Evolutionary conservation across 2,329 filamentous ascomycete species (phyloP).

Genomic region (Chaetoscypha palmicola): DNA sequence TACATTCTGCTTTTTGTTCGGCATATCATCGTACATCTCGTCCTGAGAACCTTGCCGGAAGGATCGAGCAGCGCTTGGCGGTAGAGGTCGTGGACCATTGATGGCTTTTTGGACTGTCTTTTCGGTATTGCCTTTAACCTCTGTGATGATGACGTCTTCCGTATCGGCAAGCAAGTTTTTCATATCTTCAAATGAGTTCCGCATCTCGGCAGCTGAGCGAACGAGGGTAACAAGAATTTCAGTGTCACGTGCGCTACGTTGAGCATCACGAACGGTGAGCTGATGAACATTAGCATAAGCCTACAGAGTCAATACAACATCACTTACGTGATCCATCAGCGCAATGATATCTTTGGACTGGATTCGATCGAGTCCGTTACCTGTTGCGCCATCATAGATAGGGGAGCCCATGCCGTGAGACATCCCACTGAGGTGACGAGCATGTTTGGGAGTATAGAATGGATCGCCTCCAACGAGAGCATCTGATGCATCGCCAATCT

Average conservation of each 20-base stretch:
- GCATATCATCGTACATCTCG: constrained; percentile 46
- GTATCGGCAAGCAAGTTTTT: constrained; percentile 87
- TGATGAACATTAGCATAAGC: constrained; percentile 29
- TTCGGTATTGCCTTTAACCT: constrained; percentile 82
- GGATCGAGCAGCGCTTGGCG: constrained; percentile 46
- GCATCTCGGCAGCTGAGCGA: constrained; percentile 91
- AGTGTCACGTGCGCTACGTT: constrained; percentile 90
- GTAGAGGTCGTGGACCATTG: constrained; percentile 78
- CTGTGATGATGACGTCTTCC: constrained; percentile 80
- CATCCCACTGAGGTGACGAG: constrained; percentile 73
- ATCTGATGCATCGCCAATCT: constrained; percentile 44
- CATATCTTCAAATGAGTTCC: constrained; percentile 91
- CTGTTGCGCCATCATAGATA: constrained; percentile 83
- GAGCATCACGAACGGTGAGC: constrained; percentile 93
- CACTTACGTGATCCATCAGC: constrained; percentile 84
- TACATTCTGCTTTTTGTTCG: constrained; percentile 83
- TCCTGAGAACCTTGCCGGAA: constrained; percentile 42
- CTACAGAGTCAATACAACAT: constrained; percentile 3
- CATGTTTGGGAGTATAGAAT: constrained; percentile 54
- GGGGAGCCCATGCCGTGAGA: constrained; percentile 88
- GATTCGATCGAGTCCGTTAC: constrained; percentile 81
- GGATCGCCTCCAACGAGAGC: constrained; percentile 50
- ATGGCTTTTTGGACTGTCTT: constrained; percentile 75
- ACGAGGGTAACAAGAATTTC: constrained; percentile 94
- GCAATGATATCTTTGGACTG: constrained; percentile 95